Base-by-base conservation (phyloP, 2,329 filamentous ascomycete genomes). In the Colletotrichum trifolii region DNA sequence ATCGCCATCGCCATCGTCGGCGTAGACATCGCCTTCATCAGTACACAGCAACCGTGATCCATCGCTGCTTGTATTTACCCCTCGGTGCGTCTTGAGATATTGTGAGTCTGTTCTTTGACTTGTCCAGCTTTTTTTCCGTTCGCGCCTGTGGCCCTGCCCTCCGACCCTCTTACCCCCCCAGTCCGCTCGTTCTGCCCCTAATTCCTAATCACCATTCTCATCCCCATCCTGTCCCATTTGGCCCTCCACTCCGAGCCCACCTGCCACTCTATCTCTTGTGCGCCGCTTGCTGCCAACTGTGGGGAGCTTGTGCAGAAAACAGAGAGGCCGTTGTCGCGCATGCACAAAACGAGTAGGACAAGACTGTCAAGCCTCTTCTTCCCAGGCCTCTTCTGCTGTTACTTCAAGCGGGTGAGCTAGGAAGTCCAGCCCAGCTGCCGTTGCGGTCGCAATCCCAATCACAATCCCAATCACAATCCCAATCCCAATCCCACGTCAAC, bases 181-280 rank as follows among this genome's bases (percentile, higher is more conserved):
- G n/a, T 33, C 52, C 52, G 38, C 25, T 46, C 25, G 25, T 25
- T 3, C 25, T 25, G 25, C 25, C 25, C 55, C 46, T 34, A 46
- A 50, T 43, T 45, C 48, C 56, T 39, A 50, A 46, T 34, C 42
- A n/a, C 48, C 25, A 45, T 62, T 53, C 63, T 47, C 58, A 57
- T 66, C 40, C 53, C 47, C 36, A 53, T 66, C 42, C 58, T 66
- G 58, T 66, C 58, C 53, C 58, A 49, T 62, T 66, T 62, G 43
- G 63, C 53, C 63, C 63, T 62, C 63, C 63, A 66, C 63, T 52
- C 46, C 47, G 25, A 66, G 52, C 53, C 63, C 63, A 66, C 63
- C 56, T 66, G 58, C 58, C 53, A 66, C 63, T 66, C 58, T 53
- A 63, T 63, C 63, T 66, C 52, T 62, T 53, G 52, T 62, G 63